Evolutionary conservation across 176 grass and related monocot genomes (phyloP).

Genomic region (Oryza rufipogon): DNA sequence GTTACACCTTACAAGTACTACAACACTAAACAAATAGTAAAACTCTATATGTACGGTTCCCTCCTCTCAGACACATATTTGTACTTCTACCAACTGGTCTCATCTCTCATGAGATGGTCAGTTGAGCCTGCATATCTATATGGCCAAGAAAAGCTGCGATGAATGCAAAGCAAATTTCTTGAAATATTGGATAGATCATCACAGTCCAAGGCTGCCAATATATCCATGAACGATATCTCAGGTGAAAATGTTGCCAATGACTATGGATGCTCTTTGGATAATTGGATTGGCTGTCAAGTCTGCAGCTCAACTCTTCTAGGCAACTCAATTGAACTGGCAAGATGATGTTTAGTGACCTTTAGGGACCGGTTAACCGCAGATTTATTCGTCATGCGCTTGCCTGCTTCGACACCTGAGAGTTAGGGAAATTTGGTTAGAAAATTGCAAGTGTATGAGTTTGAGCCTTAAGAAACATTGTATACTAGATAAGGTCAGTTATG

Average conservation of each 20-base stretch:
- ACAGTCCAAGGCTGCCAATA: neutral
- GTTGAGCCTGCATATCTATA: neutral
- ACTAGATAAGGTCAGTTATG: neutral
- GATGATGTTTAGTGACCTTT: constrained; percentile 36
- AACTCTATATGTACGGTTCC: neutral
- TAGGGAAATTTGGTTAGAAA: neutral
- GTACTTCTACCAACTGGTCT: constrained; percentile 1
- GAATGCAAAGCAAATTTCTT: neutral
- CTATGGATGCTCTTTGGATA: neutral
- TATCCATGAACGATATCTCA: constrained; percentile 8
- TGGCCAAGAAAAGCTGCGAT: neutral
- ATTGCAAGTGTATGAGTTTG: constrained; percentile 6
- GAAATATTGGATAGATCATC: neutral
- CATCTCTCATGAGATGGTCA: neutral
- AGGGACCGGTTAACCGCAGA: constrained; percentile 8
- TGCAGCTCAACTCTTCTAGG: constrained; percentile 46
- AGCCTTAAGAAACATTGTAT: too few species aligned
- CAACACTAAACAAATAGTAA: constrained; percentile 8
- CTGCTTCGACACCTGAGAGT: constrained; percentile 47
- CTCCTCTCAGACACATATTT: neutral
- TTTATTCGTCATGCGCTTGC: constrained; percentile 36
- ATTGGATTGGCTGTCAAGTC: constrained; percentile 31
- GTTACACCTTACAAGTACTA: constrained; percentile 3
- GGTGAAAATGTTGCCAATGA: neutral
- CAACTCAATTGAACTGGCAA: constrained; percentile 31